Base-by-base conservation (phyloP, 2,329 filamentous ascomycete species). In the Colletotrichum tropicicola region DNA sequence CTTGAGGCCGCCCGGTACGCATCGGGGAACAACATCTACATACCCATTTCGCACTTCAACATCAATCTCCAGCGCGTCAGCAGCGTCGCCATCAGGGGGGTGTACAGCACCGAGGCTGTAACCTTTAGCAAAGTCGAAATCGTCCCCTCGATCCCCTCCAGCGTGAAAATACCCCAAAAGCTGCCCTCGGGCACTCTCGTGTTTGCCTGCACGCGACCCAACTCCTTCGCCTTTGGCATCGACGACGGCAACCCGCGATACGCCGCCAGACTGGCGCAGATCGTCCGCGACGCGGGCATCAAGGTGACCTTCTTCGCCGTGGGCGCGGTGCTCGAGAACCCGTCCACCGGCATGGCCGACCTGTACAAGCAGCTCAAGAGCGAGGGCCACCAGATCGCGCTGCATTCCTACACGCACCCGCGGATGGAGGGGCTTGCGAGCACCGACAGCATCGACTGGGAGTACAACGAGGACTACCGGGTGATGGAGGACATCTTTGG, bases 241-340 rank as follows among this genome's bases (percentile, higher is more conserved):
- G 90, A 92, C 72, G 90, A 92, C 73, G 90, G 89, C 21, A 80
- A 85, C 53, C 89, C 89, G 48, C 71, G 77, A 39, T 71, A 71
- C 59, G 69, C 70, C 23, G 69, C 55, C 2, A 52, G 68, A 32
- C 82, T 85, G 60, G 88, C 88, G 2, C 83, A 88, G 75, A 87
- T 89, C 56, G 79, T 92, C 70, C 82, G 86, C 19, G 83, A 86
- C 19, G 89, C 88, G 54, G 74, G 79, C 58, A 88, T 92, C 70
- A 84, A 87, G 68, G 89, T 91, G 3, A 92, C 90, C 2, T 92
- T 92, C 75, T 92, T 92, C 78, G 90, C 89, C 35, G 88, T 92
- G 44, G 89, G 89, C 9, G 82, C 84, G 2, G 87, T 89, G 1
- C 80, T 92, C 0, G 78, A 87, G 15, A 87, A 91, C 71, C 64